Percentiles rank a stretch among this genome's conserved stretches.
Conservation (phyloP, 2,329 filamentous ascomycete genomes). For the Claviceps sp. region DNA sequence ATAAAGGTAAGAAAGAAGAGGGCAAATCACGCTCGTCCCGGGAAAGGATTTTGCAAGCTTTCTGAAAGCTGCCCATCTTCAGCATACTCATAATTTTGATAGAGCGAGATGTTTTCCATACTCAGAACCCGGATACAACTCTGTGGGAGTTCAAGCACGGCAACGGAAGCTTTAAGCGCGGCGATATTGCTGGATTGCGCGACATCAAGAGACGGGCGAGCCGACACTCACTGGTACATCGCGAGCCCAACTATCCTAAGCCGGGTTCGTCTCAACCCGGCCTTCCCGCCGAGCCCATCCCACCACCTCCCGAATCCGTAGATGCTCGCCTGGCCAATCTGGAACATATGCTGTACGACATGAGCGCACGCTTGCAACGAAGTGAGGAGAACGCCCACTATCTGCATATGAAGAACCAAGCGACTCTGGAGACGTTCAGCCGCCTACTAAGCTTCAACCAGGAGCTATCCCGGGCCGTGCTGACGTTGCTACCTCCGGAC, state of each 20-base stretch:
- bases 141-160: slow-evolving; percentile 99
- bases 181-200: slow-evolving; percentile 76
- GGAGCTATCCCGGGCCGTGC: slow-evolving; percentile 64
- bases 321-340: slow-evolving; percentile 63
- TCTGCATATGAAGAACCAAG: slow-evolving; percentile 69
- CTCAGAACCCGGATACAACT: slow-evolving; percentile 80
- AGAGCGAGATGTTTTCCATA: slow-evolving; percentile 99
- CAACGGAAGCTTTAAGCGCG: slow-evolving; percentile 91
- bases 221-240: slow-evolving; percentile 81
- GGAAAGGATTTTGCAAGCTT: neutral
- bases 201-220: slow-evolving; percentile 95
- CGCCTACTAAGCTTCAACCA: slow-evolving; percentile 66
- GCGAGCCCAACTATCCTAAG: slow-evolving; percentile 76
- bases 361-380: slow-evolving; percentile 61
- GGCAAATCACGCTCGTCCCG: neutral
- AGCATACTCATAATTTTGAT: neutral
- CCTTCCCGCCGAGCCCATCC: slow-evolving; percentile 70
- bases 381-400: slow-evolving; percentile 73
- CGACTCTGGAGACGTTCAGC: slow-evolving; percentile 66
- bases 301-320: slow-evolving; percentile 54
- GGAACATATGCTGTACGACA: slow-evolving; percentile 73
- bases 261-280: slow-evolving; percentile 63
- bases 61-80: neutral
- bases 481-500: slow-evolving; percentile 62
- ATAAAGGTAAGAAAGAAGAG: slow-evolving; percentile 59